Evolutionary conservation across 768 basidiomycete genomes (phyloP).

Genomic region (Pulveroboletus sp.): DNA sequence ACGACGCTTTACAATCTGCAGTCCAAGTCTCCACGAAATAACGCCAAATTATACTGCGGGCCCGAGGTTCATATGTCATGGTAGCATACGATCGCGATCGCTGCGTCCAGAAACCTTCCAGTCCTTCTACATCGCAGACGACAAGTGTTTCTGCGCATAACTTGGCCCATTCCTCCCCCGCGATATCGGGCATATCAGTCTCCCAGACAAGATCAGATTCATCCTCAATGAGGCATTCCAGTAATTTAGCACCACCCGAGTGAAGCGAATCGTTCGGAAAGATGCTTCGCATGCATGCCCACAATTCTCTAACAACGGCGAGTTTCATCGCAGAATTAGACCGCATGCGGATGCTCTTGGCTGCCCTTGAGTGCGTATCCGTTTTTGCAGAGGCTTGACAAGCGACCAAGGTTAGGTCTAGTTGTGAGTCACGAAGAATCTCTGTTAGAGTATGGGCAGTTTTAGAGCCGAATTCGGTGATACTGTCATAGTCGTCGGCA

Average conservation of each 20-base stretch:
- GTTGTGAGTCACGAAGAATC: slow-evolving; percentile 45
- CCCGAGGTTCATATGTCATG: slow-evolving; percentile 37
- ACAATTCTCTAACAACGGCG: slow-evolving; percentile 55
- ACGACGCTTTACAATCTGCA: slow-evolving; percentile 40
- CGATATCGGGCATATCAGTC: slow-evolving; percentile 41
- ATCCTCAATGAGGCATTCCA: slow-evolving; percentile 47
- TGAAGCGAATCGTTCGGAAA: slow-evolving; percentile 44
- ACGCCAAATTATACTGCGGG: slow-evolving; percentile 56
- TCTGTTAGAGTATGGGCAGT: slow-evolving; percentile 44
- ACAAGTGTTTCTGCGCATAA: slow-evolving; percentile 56
- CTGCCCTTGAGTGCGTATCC: slow-evolving; percentile 3
- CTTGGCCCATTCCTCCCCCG: slow-evolving; percentile 55
- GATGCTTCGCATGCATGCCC: slow-evolving; percentile 43
- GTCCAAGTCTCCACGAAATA: slow-evolving; percentile 57
- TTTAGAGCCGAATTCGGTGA: slow-evolving; percentile 38
- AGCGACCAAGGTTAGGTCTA: slow-evolving; percentile 40
- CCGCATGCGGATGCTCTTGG: slow-evolving; percentile 8
- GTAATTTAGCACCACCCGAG: slow-evolving; percentile 43
- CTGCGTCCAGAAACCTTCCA: slow-evolving; percentile 52
- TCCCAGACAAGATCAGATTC: slow-evolving; percentile 45
- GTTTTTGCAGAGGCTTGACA: slow-evolving; percentile 11
- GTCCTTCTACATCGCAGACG: slow-evolving; percentile 44
- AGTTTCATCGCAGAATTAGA: slow-evolving; percentile 55
- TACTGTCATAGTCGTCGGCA: slow-evolving; percentile 38
- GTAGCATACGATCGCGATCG: slow-evolving; percentile 19